Evolutionary conservation across 2,329 filamentous ascomycete genomes (phyloP).

Genomic region (Phialocephala subalpina): DNA sequence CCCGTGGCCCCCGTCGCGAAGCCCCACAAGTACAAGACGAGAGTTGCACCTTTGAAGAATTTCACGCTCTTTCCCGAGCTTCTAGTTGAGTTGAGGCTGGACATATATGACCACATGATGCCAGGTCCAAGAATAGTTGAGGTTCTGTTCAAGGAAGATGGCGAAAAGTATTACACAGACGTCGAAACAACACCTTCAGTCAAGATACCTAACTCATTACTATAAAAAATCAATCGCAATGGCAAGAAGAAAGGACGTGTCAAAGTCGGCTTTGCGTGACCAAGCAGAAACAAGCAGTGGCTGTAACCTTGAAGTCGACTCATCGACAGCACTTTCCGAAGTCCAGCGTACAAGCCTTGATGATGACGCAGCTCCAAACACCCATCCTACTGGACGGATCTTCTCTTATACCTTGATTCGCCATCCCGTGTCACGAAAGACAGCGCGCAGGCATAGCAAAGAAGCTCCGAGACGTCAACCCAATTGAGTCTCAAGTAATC

Average conservation of each 20-base stretch:
- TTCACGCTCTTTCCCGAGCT: too few species aligned
- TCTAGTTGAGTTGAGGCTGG: too few species aligned
- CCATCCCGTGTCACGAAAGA: background rate
- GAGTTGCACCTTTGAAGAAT: too few species aligned
- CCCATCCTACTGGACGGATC: background rate
- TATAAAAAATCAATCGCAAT: background rate
- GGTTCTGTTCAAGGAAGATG: too few species aligned
- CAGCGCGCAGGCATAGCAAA: background rate
- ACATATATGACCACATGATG: too few species aligned
- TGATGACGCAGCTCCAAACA: background rate
- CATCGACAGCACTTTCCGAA: background rate
- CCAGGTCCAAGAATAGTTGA: too few species aligned
- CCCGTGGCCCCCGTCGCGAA: too few species aligned
- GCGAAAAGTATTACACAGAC: too few species aligned
- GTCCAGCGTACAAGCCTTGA: background rate
- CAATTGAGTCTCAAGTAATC: background rate
- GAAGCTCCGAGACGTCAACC: background rate
- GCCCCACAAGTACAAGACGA: too few species aligned
- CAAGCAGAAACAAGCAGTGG: background rate
- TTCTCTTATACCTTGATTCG: background rate
- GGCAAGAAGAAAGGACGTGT: slow-evolving; percentile 1
- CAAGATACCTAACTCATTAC: background rate
- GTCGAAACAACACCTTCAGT: background rate
- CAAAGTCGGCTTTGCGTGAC: background rate
- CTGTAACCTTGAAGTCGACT: background rate